Evolutionary conservation across 1,139 yeast genomes (phyloP).

Genomic region (Scheffersomyces insectosa): DNA sequence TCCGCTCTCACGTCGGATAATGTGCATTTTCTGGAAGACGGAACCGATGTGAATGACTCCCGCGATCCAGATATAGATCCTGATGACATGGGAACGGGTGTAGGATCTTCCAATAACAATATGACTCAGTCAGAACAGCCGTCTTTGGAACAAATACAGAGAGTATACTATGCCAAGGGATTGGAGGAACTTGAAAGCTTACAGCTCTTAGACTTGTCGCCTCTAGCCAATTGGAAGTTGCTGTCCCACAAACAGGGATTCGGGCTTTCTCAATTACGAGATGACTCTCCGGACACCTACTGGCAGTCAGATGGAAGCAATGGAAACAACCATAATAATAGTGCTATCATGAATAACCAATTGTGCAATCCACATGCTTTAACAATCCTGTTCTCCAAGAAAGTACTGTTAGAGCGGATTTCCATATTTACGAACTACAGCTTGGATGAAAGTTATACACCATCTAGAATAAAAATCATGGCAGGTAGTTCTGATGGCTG

Average conservation of each 20-base stretch:
- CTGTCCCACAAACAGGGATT: conserved; percentile 75
- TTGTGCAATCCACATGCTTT: conserved; percentile 79
- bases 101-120: not conserved
- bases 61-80: not conserved
- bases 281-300: conserved; percentile 70
- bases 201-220: conserved; percentile 73
- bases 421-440: conserved; percentile 68
- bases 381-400: conserved; percentile 78
- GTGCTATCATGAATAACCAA: conserved; percentile 32
- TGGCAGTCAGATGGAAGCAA: conserved; percentile 94
- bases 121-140: conserved; percentile 15
- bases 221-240: conserved; percentile 82
- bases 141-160: conserved; percentile 29
- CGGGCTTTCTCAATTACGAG: conserved; percentile 69
- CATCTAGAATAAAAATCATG: conserved; percentile 64
- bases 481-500: conserved; percentile 85
- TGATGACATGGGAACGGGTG: not conserved
- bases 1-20: conserved; percentile 16
- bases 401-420: conserved; percentile 68
- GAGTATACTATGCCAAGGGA: conserved; percentile 48
- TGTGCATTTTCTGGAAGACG: not conserved
- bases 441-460: conserved; percentile 91
- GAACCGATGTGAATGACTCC: not conserved
- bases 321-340: conserved; percentile 23
- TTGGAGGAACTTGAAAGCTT: conserved; percentile 55